These are phyloP conservation scores for Solioccasus polychromus DNA, from an alignment of 768 basidiomycete genomes.

Conservation along the genomic window DNA sequence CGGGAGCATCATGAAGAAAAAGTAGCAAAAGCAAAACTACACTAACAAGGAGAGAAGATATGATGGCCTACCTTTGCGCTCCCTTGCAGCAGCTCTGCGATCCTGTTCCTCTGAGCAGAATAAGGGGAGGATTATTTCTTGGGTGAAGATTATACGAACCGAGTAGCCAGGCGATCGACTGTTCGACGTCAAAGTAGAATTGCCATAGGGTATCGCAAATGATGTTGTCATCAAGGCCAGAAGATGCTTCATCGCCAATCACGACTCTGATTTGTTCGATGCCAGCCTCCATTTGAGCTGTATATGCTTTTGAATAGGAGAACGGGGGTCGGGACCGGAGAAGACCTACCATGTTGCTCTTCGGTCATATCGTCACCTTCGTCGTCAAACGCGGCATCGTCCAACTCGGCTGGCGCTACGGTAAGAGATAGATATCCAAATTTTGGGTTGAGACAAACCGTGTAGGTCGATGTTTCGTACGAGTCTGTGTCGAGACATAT, in stretches of 20 bases:
- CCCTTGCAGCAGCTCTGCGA: constrained; percentile 56
- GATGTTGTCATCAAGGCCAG: constrained; percentile 67
- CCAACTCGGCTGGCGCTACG: constrained; percentile 65
- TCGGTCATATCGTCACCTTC: constrained; percentile 79
- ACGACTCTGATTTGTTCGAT: constrained; percentile 65
- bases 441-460: constrained; percentile 37
- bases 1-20: constrained; percentile 31
- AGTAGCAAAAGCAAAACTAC: constrained; percentile 35
- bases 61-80: constrained; percentile 80
- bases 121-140: background rate
- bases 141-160: constrained; percentile 48
- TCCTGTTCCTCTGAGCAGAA: constrained; percentile 60
- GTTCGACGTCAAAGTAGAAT: constrained; percentile 79
- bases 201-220: constrained; percentile 87
- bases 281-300: constrained; percentile 68
- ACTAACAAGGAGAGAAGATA: constrained; percentile 23
- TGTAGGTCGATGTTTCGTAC: constrained; percentile 82
- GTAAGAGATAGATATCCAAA: background rate
- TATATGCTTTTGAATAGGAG: constrained; percentile 12
- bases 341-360: constrained; percentile 69
- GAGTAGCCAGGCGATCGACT: constrained; percentile 69
- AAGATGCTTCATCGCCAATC: constrained; percentile 62
- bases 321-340: background rate
- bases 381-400: constrained; percentile 77
- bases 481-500: constrained; percentile 87